Conservation (phyloP, 305 asterid species). For the Nicotiana rustica region DNA sequence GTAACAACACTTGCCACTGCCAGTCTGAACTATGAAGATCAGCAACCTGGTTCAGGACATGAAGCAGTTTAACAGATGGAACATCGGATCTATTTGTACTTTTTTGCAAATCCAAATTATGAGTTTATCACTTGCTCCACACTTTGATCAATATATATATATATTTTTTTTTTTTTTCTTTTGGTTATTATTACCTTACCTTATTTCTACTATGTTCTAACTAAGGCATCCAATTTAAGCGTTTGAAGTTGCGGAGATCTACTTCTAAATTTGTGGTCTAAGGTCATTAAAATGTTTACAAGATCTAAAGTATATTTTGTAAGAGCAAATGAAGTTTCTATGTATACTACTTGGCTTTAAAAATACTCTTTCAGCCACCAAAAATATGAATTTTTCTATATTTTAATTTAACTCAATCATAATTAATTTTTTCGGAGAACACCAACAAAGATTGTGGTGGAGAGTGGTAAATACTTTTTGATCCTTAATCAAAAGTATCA, state of each 20-base stretch:
- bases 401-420: too few relatives aligned
- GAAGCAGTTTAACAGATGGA: constrained; percentile 28
- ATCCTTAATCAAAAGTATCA: too few relatives aligned
- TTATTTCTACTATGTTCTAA: too few relatives aligned
- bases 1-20: not conserved
- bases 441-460: too few relatives aligned
- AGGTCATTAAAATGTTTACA: not conserved
- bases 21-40: not conserved
- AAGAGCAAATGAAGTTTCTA: not conserved
- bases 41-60: not conserved
- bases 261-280: not conserved
- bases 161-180: too few relatives aligned
- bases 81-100: constrained; percentile 1
- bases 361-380: not conserved
- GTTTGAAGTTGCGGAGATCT: too few relatives aligned
- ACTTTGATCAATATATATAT: not conserved
- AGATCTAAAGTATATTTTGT: not conserved
- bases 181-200: too few relatives aligned
- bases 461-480: too few relatives aligned
- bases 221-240: too few relatives aligned
- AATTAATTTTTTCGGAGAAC: too few relatives aligned
- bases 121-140: too few relatives aligned
- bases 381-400: too few relatives aligned
- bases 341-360: not conserved
- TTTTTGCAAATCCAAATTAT: not conserved